A percentile compares a stretch with the other conserved stretches of the same genome.
Conservation (phyloP, 495 filamentous ascomycete species). For the Jackrogersella minutella region DNA sequence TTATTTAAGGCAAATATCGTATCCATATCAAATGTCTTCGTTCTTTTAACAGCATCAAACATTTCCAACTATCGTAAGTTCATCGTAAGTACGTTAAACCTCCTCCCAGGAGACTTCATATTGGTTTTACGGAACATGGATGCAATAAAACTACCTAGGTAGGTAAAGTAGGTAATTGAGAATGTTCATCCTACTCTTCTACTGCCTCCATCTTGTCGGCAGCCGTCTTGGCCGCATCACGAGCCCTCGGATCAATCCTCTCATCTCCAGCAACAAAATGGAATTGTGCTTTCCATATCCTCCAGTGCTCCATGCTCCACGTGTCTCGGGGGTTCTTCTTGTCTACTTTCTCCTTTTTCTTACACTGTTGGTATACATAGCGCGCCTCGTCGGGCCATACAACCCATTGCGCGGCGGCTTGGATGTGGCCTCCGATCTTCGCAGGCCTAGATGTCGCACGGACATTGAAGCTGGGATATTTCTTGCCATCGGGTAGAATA, state of each 20-base stretch:
- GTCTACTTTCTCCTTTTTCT: constrained; percentile 21
- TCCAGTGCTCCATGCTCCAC: constrained; percentile 26
- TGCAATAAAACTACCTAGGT: not conserved
- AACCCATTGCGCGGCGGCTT: constrained; percentile 22
- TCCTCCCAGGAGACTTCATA: not conserved
- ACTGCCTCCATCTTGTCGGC: constrained; percentile 7
- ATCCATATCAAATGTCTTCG: too few relatives aligned
- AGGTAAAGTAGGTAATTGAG: too few relatives aligned
- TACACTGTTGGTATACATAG: constrained; percentile 25
- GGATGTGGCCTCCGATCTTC: constrained; percentile 19
- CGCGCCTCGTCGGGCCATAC: constrained; percentile 24
- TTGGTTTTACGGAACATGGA: not conserved
- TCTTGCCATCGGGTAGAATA: constrained; percentile 22
- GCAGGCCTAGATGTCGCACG: constrained; percentile 4
- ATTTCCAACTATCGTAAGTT: too few relatives aligned
- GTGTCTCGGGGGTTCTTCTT: constrained; percentile 26
- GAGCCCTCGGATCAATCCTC: constrained; percentile 15
- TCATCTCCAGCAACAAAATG: constrained; percentile 10
- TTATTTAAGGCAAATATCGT: too few relatives aligned
- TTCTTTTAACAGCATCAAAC: too few relatives aligned
- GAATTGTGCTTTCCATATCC: constrained; percentile 29
- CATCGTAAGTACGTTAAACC: too few relatives aligned
- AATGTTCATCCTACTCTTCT: constrained; percentile 2
- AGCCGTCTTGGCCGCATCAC: not conserved
- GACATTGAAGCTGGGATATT: constrained; percentile 21